phyloP scores from a whole-genome alignment of 352 stramenopile genomes.

The Pythium phragmitis region DNA sequence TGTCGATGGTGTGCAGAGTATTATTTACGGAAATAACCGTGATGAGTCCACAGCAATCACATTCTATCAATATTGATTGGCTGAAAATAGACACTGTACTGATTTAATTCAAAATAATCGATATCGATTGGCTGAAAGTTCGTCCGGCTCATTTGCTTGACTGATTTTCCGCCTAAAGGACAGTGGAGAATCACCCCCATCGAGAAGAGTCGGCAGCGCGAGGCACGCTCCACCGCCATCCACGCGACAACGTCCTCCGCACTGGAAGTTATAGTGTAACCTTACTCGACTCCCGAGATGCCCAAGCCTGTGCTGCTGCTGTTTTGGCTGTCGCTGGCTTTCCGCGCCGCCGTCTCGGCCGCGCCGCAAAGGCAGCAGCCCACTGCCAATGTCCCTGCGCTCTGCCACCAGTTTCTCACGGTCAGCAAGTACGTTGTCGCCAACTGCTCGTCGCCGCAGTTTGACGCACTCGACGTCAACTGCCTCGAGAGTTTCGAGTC shows the following conservation, averaged over 20 bases:
- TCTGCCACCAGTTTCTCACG: constrained; percentile 40
- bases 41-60: no score
- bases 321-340: background rate
- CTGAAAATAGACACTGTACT: background rate
- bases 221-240: no score
- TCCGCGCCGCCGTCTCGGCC: background rate
- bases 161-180: no score
- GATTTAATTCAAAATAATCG: background rate
- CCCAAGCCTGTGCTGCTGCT: background rate
- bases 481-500: constrained; percentile 56
- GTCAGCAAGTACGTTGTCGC: constrained; percentile 44
- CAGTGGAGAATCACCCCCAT: no score
- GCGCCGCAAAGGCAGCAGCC: background rate
- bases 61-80: background rate
- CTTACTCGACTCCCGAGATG: background rate
- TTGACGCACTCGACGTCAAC: constrained; percentile 17
- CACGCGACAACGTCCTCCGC: no score
- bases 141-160: background rate
- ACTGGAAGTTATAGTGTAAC: background rate
- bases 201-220: no score
- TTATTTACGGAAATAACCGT: background rate
- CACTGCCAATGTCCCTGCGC: background rate
- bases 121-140: constrained; percentile 8
- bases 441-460: constrained; percentile 29
- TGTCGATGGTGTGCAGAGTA: background rate